Percentiles rank a stretch among this genome's conserved stretches.
Evolutionary conservation across 192 early-diverging fungal species (phyloP).

Genomic region (Glomus cerebriforme): DNA sequence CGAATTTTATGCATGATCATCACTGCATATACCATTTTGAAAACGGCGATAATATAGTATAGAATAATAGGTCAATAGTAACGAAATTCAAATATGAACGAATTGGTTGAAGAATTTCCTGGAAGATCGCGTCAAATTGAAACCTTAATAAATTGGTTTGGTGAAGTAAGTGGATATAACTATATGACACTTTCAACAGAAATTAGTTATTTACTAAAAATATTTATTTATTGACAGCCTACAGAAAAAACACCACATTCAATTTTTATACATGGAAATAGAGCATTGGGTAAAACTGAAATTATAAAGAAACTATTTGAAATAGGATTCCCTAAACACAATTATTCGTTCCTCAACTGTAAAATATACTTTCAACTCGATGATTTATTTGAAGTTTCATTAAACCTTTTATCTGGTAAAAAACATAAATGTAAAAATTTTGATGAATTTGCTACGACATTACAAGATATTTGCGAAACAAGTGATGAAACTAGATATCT

Average conservation of each 20-base stretch:
- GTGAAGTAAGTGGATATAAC: neutral
- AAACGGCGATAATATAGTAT: no score
- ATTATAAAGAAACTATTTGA: neutral
- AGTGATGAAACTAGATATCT: neutral
- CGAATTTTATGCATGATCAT: no score
- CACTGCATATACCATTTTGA: no score
- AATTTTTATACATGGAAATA: constrained; percentile 16
- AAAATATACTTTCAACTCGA: neutral
- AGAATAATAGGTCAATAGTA: no score
- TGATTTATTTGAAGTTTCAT: neutral
- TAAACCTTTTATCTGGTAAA: neutral
- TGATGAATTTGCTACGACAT: neutral
- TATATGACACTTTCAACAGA: no score
- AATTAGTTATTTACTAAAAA: no score
- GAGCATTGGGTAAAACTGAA: constrained; percentile 13
- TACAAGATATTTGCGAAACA: neutral
- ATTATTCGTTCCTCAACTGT: neutral
- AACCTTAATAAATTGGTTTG: constrained; percentile 11
- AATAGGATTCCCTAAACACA: neutral
- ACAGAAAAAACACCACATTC: neutral
- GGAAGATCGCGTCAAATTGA: constrained; percentile 11
- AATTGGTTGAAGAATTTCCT: neutral
- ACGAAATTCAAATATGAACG: no score
- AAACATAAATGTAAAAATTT: neutral
- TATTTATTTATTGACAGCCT: neutral